Conservation (phyloP, 2,329 filamentous ascomycete species). For the Ceratocystis diversiconidia region DNA sequence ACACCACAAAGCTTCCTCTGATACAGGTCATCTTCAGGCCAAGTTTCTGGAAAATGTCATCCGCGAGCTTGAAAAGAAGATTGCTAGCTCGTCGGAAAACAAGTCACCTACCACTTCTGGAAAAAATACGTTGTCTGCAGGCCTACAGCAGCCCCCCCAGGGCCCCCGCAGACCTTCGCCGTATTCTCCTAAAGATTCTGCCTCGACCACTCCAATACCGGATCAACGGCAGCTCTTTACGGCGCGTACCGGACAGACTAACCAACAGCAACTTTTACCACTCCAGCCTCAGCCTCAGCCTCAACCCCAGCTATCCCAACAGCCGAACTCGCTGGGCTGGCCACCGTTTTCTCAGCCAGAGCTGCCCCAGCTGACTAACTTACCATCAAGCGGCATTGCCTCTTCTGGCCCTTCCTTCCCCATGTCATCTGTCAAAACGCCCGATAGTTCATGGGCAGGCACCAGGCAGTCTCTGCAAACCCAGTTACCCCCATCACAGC, state of each 20-base stretch:
- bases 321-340: not conserved
- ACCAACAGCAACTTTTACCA: not conserved
- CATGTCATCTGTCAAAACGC: not conserved
- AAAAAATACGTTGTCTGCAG: not conserved
- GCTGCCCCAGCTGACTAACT: not conserved
- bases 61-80: conserved; percentile 15
- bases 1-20: conserved; percentile 22
- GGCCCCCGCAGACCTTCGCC: not conserved
- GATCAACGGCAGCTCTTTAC: not conserved
- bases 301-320: not conserved
- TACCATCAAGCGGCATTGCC: not conserved
- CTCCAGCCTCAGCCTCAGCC: not conserved
- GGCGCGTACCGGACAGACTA: not conserved
- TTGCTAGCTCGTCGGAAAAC: not conserved
- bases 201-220: not conserved
- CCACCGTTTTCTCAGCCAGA: conserved; percentile 5
- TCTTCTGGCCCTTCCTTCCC: not conserved
- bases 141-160: not conserved
- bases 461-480: not conserved
- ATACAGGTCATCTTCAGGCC: conserved; percentile 24
- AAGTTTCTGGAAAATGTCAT: conserved; percentile 22
- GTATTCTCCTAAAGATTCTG: not conserved
- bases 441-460: not conserved
- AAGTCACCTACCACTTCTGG: not conserved
- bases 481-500: not conserved